These are phyloP conservation scores for Ganoderma lingzhi DNA, from an alignment of 1,284 basidiomycete species.

Conservation along the genomic window DNA sequence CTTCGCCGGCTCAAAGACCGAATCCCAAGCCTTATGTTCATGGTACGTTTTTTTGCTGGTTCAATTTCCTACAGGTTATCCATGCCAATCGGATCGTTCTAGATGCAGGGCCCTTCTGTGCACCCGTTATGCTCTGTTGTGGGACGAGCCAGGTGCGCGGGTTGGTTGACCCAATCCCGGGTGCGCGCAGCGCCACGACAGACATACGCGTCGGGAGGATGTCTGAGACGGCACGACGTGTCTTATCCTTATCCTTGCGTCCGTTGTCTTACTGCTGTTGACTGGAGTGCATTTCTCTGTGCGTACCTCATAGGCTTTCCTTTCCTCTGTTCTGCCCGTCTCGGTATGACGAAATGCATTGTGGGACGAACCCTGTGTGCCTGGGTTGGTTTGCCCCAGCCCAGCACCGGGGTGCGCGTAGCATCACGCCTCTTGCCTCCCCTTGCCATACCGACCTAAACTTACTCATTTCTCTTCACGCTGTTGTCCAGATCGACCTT, in stretches of 20 bases:
- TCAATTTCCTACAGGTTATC: not conserved
- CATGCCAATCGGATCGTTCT: not conserved
- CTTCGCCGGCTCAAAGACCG: no score
- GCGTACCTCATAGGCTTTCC: not conserved
- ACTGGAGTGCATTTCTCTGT: not conserved
- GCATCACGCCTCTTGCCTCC: not conserved
- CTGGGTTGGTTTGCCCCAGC: not conserved
- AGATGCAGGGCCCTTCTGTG: not conserved
- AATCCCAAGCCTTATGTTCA: no score
- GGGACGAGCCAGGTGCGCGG: not conserved
- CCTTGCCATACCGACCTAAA: no score
- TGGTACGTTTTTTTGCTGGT: not conserved
- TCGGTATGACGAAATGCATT: not conserved
- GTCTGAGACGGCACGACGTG: not conserved
- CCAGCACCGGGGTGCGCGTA: not conserved
- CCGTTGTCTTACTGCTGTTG: not conserved
- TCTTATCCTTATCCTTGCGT: no score
- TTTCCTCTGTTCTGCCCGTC: not conserved
- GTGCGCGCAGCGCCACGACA: not conserved
- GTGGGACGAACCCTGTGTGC: not conserved
- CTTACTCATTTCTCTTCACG: no score
- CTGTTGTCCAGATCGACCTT: no score
- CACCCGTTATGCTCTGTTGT: not conserved
- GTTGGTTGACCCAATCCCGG: not conserved
- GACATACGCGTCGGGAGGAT: not conserved